Evolutionary conservation across 148 eudicot species (phyloP).

Genomic region (Diospyros kaki): DNA sequence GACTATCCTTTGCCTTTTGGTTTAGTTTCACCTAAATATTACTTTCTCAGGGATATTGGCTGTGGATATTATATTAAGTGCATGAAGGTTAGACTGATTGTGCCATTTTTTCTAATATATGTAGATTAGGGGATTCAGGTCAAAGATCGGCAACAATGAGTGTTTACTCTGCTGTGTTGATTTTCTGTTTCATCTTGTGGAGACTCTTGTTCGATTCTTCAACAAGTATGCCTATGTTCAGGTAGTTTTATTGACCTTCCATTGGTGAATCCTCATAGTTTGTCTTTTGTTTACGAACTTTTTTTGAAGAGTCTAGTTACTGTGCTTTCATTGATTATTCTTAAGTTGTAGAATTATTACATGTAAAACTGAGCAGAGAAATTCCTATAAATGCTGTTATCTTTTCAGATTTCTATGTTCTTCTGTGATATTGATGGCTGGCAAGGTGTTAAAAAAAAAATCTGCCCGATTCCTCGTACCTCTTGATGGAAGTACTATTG

Average conservation of each 20-base stretch:
- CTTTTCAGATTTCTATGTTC: not conserved
- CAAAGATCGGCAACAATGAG: constrained; percentile 89
- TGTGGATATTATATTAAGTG: not conserved
- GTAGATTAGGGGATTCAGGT: constrained; percentile 89
- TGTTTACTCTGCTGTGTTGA: constrained; percentile 94
- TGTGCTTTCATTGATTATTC: not conserved
- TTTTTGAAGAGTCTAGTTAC: not conserved
- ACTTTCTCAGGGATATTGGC: not conserved
- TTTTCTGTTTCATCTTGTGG: constrained; percentile 88
- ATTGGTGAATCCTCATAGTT: not conserved
- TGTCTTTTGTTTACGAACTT: not conserved
- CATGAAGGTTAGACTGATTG: not conserved
- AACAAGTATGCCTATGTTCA: constrained; percentile 96
- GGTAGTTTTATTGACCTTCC: constrained; percentile 34
- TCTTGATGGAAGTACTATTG: too few species aligned
- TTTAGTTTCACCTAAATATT: not conserved
- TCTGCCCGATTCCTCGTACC: too few species aligned
- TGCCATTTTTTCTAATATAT: constrained; percentile 10
- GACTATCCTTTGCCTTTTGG: constrained; percentile 8
- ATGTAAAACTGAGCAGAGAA: not conserved
- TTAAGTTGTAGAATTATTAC: not conserved
- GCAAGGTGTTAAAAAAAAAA: not conserved
- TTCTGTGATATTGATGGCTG: not conserved
- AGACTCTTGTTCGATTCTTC: constrained; percentile 91
- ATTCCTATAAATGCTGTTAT: not conserved